Conservation (phyloP, 1,284 basidiomycete species). For the Cerrena zonata region DNA sequence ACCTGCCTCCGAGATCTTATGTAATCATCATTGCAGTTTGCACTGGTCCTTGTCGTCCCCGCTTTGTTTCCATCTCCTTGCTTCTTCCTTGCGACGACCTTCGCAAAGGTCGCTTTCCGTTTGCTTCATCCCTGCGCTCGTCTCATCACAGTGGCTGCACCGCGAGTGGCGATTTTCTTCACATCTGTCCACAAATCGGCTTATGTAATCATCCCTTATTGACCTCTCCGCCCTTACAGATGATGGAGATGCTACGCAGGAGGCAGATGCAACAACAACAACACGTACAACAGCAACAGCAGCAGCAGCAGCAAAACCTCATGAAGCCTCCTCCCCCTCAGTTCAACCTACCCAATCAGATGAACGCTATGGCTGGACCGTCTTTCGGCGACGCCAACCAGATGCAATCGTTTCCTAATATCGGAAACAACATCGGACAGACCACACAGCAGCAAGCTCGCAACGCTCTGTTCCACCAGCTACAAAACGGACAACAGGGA, state of each 20-base stretch:
- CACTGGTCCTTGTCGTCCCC: background rate
- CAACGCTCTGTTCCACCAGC: background rate
- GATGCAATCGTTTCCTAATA: background rate
- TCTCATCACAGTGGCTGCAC: background rate
- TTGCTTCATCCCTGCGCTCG: background rate
- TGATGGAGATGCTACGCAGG: background rate
- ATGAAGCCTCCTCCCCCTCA: background rate
- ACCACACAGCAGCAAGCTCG: background rate
- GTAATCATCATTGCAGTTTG: background rate
- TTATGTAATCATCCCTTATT: background rate
- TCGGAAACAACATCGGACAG: background rate
- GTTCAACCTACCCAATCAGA: background rate
- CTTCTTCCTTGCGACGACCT: background rate
- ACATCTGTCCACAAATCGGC: background rate
- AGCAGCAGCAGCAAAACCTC: background rate
- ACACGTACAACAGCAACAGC: too few relatives aligned
- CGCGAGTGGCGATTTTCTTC: background rate
- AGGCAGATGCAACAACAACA: background rate
- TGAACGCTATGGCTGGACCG: background rate
- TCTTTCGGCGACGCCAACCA: background rate
- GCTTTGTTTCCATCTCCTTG: background rate
- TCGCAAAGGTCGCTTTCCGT: background rate
- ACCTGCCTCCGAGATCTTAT: background rate
- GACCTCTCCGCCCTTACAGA: background rate
- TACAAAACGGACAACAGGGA: background rate